Conservation (phyloP, 495 filamentous ascomycete genomes). For the Neurospora cerealis region DNA sequence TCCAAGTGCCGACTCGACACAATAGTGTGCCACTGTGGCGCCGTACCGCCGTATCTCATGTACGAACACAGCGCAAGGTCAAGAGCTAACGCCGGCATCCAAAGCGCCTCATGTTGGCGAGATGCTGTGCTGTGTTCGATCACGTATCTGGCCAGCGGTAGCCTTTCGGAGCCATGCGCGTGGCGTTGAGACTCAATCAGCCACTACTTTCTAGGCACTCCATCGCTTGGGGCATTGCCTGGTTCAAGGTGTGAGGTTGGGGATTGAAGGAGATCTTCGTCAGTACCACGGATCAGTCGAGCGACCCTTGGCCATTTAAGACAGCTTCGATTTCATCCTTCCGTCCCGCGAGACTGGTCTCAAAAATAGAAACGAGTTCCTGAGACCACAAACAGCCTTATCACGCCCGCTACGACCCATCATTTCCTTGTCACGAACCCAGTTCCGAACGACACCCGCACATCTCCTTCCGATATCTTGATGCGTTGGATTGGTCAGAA, state of each 20-base stretch:
- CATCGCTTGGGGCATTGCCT: background rate
- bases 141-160: background rate
- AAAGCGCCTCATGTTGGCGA: background rate
- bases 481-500: background rate
- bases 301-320: background rate
- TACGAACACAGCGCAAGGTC: background rate
- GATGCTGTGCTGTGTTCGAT: background rate
- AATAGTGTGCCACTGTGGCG: background rate
- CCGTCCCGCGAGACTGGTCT: background rate
- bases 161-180: background rate
- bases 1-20: background rate
- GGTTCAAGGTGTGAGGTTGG: background rate
- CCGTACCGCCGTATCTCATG: background rate
- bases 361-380: background rate
- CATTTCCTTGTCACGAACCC: background rate
- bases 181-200: background rate
- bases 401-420: background rate
- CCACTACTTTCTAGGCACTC: background rate
- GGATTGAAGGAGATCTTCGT: background rate
- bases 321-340: background rate
- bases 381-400: background rate
- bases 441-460: background rate
- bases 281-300: background rate
- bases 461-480: background rate
- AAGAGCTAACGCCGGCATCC: background rate